Evolutionary conservation across 176 grass and related monocot genomes (phyloP).

Genomic region (Triticum monococcum): DNA sequence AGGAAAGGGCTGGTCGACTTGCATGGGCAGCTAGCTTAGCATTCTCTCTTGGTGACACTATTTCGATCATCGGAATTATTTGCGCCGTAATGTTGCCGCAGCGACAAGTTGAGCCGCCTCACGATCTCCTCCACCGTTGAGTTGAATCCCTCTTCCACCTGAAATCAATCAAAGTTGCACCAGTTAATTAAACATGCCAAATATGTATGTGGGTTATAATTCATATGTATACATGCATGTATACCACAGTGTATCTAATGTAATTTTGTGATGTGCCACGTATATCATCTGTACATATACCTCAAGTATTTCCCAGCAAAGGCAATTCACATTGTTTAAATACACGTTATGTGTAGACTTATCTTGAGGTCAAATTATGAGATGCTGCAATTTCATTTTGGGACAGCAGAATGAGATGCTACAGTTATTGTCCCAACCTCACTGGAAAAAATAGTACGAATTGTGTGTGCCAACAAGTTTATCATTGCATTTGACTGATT

Average conservation of each 20-base stretch:
- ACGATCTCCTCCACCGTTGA: constrained; percentile 51
- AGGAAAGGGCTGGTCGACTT: not conserved
- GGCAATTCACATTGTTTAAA: no score
- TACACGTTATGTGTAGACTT: no score
- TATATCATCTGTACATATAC: no score
- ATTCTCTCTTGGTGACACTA: not conserved
- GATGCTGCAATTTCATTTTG: no score
- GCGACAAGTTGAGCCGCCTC: constrained; percentile 46
- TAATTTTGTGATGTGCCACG: not conserved
- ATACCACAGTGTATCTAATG: not conserved
- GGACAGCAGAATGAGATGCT: not conserved
- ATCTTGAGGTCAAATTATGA: no score
- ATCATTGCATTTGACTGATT: not conserved
- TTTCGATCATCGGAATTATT: constrained; percentile 11
- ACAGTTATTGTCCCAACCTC: not conserved
- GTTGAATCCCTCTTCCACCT: constrained; percentile 56
- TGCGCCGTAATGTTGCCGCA: constrained; percentile 24
- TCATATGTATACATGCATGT: not conserved
- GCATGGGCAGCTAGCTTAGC: not conserved
- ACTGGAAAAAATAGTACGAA: not conserved
- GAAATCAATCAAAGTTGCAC: not conserved
- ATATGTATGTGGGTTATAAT: not conserved
- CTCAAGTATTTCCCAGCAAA: no score
- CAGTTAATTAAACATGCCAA: not conserved
- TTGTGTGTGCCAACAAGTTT: not conserved